These are phyloP conservation scores for Pichia californica DNA, from an alignment of 805 yeast genomes.

Conservation along the genomic window DNA sequence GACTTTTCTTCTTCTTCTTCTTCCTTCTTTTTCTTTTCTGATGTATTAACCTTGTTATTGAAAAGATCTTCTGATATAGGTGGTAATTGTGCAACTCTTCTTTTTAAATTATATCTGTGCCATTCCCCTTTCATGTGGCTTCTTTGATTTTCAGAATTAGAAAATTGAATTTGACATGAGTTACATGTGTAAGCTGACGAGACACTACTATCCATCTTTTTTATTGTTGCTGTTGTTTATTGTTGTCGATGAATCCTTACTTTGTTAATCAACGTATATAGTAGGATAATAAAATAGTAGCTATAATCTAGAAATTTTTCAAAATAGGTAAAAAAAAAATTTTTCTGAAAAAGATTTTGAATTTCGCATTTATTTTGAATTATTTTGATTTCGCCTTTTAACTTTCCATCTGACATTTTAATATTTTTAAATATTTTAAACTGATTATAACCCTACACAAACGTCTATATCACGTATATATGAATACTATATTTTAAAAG, in stretches of 20 bases:
- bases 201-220: conserved; percentile 8
- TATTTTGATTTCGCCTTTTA: too few species aligned
- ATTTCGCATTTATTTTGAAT: too few species aligned
- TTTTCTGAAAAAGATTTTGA: too few species aligned
- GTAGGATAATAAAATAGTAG: too few species aligned
- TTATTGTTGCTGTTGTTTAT: neutral
- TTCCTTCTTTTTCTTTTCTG: conserved; percentile 23
- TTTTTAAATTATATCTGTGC: conserved; percentile 93
- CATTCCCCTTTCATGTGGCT: conserved; percentile 96
- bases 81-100: conserved; percentile 81
- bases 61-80: conserved; percentile 41
- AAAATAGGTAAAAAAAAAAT: too few species aligned
- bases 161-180: conserved; percentile 78
- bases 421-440: too few species aligned
- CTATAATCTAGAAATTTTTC: too few species aligned
- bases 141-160: conserved; percentile 77
- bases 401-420: too few species aligned
- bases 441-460: too few species aligned
- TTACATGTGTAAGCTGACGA: conserved; percentile 57
- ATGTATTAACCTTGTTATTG: conserved; percentile 23
- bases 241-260: too few species aligned
- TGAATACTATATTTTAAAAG: neutral
- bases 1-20: neutral
- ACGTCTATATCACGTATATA: too few species aligned
- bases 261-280: too few species aligned